Evolutionary conservation across 305 asterid species (phyloP).

Genomic region (Fraxinus greggii): DNA sequence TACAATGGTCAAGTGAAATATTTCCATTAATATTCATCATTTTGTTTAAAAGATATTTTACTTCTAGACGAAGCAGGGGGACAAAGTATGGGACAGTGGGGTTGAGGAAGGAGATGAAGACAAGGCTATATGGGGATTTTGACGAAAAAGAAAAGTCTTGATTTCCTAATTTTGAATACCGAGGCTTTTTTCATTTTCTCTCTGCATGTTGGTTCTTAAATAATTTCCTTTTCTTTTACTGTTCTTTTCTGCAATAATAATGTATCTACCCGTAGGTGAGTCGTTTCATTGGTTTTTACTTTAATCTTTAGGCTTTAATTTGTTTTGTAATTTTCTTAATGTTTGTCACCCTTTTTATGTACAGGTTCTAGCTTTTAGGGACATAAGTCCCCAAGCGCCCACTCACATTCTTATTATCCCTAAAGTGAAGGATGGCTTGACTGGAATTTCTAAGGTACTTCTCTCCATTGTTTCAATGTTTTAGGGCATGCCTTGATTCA

Average conservation of each 20-base stretch:
- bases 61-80: neutral
- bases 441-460: conserved; percentile 61
- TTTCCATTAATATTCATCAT: neutral
- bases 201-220: neutral
- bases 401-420: conserved; percentile 79
- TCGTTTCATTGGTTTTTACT: neutral
- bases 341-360: neutral
- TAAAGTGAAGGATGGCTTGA: conserved; percentile 66
- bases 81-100: neutral
- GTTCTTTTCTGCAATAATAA: neutral
- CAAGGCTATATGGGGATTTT: neutral
- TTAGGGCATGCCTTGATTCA: neutral
- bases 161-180: neutral
- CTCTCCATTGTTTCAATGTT: neutral
- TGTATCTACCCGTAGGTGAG: neutral
- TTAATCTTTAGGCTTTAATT: neutral
- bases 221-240: neutral
- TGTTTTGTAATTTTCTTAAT: neutral
- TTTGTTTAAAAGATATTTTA: neutral
- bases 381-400: conserved; percentile 80
- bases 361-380: conserved; percentile 96
- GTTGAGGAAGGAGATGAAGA: neutral
- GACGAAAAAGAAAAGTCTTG: neutral
- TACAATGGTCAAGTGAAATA: neutral
- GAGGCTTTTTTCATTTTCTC: neutral